Evolutionary conservation across 2,329 filamentous ascomycete genomes (phyloP).

Genomic region (Fusarium continuum): DNA sequence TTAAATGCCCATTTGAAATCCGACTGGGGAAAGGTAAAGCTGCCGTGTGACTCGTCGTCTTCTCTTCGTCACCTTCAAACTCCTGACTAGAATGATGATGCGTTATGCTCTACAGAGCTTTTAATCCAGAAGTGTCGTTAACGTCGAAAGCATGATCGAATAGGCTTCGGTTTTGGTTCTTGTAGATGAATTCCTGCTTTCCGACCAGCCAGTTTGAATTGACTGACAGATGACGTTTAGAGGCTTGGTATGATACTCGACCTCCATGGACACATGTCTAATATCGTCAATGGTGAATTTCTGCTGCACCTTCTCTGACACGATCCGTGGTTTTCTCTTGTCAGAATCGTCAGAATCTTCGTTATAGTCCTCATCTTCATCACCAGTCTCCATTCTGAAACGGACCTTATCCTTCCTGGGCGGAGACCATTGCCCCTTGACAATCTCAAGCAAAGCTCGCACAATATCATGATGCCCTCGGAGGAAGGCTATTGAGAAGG

Average conservation of each 20-base stretch:
- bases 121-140: conserved; percentile 64
- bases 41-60: conserved; percentile 45
- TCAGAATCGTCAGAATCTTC: conserved; percentile 43
- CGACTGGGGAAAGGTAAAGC: conserved; percentile 52
- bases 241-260: conserved; percentile 71
- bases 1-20: conserved; percentile 57
- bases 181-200: conserved; percentile 39
- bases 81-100: conserved; percentile 55
- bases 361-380: conserved; percentile 51
- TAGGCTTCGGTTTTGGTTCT: conserved; percentile 34
- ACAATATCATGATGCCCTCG: conserved; percentile 72
- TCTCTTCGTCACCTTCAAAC: conserved; percentile 47
- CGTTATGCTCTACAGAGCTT: conserved; percentile 65
- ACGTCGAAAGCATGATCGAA: conserved; percentile 59
- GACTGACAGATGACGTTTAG: conserved; percentile 58
- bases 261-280: conserved; percentile 72
- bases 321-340: conserved; percentile 55
- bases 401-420: conserved; percentile 60
- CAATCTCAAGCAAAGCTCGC: conserved; percentile 73
- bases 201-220: conserved; percentile 48
- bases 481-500: conserved; percentile 74
- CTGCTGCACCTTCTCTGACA: conserved; percentile 67
- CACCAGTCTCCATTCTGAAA: conserved; percentile 56
- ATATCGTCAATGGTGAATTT: conserved; percentile 80
- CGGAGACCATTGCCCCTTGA: conserved; percentile 72